Evolutionary conservation across 805 yeast genomes (phyloP).

Genomic region (Saccharomycopsis olivae): DNA sequence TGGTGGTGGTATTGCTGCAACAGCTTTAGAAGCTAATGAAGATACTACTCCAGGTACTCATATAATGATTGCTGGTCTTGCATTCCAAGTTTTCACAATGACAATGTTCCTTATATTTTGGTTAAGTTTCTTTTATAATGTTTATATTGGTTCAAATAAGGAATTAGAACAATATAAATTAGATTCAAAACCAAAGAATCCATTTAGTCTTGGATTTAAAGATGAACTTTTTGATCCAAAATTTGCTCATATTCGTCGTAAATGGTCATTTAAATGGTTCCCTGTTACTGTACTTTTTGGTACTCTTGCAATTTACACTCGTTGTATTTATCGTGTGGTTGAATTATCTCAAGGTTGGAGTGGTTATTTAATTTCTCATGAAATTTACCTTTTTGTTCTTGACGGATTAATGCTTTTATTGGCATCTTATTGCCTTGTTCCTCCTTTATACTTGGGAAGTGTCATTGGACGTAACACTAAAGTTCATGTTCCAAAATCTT

Average conservation of each 20-base stretch:
- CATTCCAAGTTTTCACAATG: conserved; percentile 68
- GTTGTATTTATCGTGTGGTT: conserved; percentile 64
- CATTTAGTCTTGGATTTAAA: conserved; percentile 4
- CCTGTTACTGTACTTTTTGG: conserved; percentile 37
- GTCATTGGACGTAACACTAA: conserved; percentile 29
- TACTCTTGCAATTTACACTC: conserved; percentile 43
- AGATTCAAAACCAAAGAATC: neutral
- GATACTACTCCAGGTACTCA: conserved; percentile 37
- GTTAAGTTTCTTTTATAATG: conserved; percentile 34
- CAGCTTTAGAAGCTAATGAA: conserved; percentile 13
- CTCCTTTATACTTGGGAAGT: conserved; percentile 51
- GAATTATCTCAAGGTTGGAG: conserved; percentile 68
- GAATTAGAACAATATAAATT: neutral
- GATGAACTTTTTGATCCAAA: conserved; percentile 25
- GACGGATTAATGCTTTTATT: conserved; percentile 55
- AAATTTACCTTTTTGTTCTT: conserved; percentile 45
- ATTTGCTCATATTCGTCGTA: conserved; percentile 27
- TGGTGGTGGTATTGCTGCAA: conserved; percentile 69
- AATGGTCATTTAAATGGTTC: conserved; percentile 30
- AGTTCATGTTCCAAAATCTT: conserved; percentile 20
- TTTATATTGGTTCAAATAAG: conserved; percentile 21
- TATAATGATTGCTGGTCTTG: conserved; percentile 70
- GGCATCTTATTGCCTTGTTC: conserved; percentile 34
- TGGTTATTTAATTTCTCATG: conserved; percentile 54
- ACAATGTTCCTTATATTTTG: conserved; percentile 43